Base-by-base conservation (phyloP, 1,139 yeast species). In the Pichia cactophila region DNA sequence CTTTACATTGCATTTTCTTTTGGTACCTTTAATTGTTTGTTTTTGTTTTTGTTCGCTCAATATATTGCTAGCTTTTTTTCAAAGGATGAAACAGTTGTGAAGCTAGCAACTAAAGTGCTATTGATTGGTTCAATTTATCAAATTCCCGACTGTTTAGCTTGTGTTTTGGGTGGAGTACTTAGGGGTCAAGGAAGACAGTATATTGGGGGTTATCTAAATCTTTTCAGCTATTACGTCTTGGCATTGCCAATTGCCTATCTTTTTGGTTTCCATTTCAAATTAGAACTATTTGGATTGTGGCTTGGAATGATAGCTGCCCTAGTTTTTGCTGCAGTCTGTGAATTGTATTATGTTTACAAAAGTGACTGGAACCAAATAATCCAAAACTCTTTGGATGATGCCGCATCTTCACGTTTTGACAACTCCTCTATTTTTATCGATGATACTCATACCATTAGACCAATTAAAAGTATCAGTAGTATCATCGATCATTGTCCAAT, bases 101-200 rank as follows among this genome's bases (percentile, higher is more conserved):
- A 62, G 10, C 59, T 78, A n/a, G 81, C 86, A 0, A 61, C 75
- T 2, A 65, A 67, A 50, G 83, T 79, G 20, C 67, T 81, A 46
- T 71, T 78, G 28, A 66, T 81, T 43, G 80, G 80, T 7, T 77
- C 86, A 2, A 53, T 80, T 5, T 80, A 80, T 59, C 87, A 82
- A 62, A 62, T 81, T 36, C 74, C 73, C 54, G 87, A 81, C 58
- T 72, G 72, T 50, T 56, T 81, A 42, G 66, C 80, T 23, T 79
- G 84, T 56, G 67, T 75, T 23, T 72, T 81, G 2, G 80, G 78
- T 5, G 87, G 86, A 2, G 67, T 81, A 28, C 67, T 82, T 50
- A 69, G 87, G 56, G 86, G 83, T 10, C 87, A 81, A 63, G 87
- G 86, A 5, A 67, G 86, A 58, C 87, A 82, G 60, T 72, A 72